Conservation (phyloP, 768 basidiomycete species). For the Infundibulicybe gibba region DNA sequence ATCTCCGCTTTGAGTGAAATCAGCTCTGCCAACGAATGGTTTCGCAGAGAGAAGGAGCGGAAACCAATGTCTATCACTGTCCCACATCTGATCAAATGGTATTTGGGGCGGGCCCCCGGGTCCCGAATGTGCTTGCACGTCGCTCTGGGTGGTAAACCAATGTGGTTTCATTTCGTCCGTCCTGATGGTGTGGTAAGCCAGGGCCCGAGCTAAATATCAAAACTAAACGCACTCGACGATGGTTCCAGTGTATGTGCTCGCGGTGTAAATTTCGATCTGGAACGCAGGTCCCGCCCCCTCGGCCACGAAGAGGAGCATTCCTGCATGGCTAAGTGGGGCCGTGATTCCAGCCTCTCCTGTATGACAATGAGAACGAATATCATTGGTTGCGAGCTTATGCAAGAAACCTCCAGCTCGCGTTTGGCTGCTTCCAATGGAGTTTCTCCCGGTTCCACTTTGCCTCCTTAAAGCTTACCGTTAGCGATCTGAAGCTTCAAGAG, state of each 20-base stretch:
- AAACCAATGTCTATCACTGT: constrained; percentile 66
- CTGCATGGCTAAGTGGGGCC: constrained; percentile 59
- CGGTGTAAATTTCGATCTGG: constrained; percentile 71
- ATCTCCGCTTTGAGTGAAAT: constrained; percentile 32
- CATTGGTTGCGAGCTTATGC: background rate
- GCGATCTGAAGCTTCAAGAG: background rate
- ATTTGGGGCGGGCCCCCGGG: constrained; percentile 30
- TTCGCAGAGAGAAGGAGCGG: constrained; percentile 48
- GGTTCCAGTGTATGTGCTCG: constrained; percentile 53
- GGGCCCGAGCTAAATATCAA: too few species aligned
- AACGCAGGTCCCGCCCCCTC: constrained; percentile 56
- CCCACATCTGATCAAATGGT: constrained; percentile 62
- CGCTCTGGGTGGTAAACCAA: constrained; percentile 57
- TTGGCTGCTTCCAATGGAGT: constrained; percentile 62
- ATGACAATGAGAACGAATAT: background rate
- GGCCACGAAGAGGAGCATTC: constrained; percentile 61
- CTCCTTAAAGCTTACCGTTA: constrained; percentile 30
- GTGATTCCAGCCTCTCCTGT: constrained; percentile 80
- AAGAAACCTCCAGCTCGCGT: constrained; percentile 64
- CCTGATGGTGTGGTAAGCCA: constrained; percentile 31
- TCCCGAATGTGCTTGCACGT: background rate
- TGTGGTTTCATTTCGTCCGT: constrained; percentile 86
- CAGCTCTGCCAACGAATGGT: constrained; percentile 41
- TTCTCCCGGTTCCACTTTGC: constrained; percentile 80
- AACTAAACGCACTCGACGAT: constrained; percentile 61